A percentile compares a stretch with the other conserved stretches of the same genome.
phyloP scores from a whole-genome alignment of 2,329 filamentous ascomycete genomes.

The Colletotrichum tofieldiae region DNA sequence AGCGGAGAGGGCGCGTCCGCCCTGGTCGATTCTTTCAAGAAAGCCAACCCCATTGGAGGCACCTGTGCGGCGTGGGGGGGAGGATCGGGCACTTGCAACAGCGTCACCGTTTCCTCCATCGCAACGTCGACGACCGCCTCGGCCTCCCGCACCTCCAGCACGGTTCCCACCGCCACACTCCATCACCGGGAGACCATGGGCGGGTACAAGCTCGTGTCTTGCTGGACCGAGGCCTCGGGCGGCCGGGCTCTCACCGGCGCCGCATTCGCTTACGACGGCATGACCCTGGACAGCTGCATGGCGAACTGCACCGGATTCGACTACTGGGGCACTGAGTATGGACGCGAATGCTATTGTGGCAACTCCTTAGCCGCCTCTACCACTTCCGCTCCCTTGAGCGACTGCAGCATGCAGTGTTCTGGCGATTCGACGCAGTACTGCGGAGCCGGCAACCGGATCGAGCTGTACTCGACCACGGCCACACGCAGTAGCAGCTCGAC shows the following conservation, averaged over 20 bases:
- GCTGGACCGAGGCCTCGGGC: slow-evolving; percentile 67
- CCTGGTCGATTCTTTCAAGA: slow-evolving; percentile 65
- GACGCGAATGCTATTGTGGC: slow-evolving; percentile 68
- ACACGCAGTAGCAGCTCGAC: slow-evolving; percentile 48
- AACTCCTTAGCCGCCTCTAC: slow-evolving; percentile 52
- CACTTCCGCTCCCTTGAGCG: slow-evolving; percentile 48
- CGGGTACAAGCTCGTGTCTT: slow-evolving; percentile 73
- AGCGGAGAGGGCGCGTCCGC: slow-evolving; percentile 55
- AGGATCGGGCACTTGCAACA: slow-evolving; percentile 51
- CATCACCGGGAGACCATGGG: slow-evolving; percentile 58
- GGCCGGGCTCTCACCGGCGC: slow-evolving; percentile 62
- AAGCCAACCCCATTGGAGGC: slow-evolving; percentile 60
- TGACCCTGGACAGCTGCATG: slow-evolving; percentile 66
- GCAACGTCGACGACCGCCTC: slow-evolving; percentile 40
- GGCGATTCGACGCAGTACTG: slow-evolving; percentile 60
- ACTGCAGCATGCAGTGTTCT: slow-evolving; percentile 59
- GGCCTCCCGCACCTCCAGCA: slow-evolving; percentile 48
- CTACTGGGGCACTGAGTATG: slow-evolving; percentile 68
- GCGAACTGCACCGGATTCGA: slow-evolving; percentile 62
- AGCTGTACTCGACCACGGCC: slow-evolving; percentile 60
- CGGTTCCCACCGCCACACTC: slow-evolving; percentile 51
- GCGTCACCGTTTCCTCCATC: slow-evolving; percentile 39
- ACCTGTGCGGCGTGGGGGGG: slow-evolving; percentile 59
- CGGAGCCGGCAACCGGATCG: slow-evolving; percentile 60
- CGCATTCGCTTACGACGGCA: slow-evolving; percentile 61